Conservation (phyloP, 345 rosid genomes). For the Eucalyptus regnans region DNA sequence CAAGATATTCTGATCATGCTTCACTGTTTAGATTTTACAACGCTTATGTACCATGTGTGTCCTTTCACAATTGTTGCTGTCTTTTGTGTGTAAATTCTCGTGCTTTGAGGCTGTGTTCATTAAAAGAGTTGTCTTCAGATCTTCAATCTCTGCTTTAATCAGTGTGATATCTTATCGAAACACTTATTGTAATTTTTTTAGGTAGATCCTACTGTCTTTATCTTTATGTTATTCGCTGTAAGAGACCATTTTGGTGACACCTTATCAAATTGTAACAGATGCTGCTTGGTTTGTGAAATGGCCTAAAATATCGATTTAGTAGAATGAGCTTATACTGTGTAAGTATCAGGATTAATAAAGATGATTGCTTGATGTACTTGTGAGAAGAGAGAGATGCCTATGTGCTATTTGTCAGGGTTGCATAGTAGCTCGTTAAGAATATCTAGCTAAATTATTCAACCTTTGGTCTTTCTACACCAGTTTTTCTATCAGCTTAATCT, state of each 20-base stretch:
- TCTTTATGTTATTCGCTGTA: background rate
- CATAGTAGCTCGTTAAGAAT: background rate
- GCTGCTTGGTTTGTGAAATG: background rate
- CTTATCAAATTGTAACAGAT: background rate
- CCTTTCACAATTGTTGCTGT: background rate
- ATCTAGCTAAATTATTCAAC: background rate
- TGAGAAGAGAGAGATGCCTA: background rate
- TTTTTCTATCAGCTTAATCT: background rate
- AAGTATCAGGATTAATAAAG: background rate
- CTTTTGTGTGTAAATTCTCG: background rate
- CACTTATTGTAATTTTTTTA: background rate
- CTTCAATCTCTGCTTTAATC: background rate
- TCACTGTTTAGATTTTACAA: background rate
- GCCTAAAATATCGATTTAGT: background rate
- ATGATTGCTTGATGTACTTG: background rate
- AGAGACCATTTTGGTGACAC: background rate
- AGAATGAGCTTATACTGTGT: background rate
- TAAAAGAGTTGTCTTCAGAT: background rate
- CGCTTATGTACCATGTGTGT: background rate
- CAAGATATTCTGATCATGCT: conserved; percentile 35
- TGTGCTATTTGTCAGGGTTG: background rate
- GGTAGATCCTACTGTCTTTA: background rate
- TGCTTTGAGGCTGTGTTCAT: background rate
- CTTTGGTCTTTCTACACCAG: background rate
- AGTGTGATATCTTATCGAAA: background rate